Evolutionary conservation across 495 filamentous ascomycete species (phyloP), one percentile per base, ranked within the genome.

Genomic region (Penicillium simplicissimum): DNA sequence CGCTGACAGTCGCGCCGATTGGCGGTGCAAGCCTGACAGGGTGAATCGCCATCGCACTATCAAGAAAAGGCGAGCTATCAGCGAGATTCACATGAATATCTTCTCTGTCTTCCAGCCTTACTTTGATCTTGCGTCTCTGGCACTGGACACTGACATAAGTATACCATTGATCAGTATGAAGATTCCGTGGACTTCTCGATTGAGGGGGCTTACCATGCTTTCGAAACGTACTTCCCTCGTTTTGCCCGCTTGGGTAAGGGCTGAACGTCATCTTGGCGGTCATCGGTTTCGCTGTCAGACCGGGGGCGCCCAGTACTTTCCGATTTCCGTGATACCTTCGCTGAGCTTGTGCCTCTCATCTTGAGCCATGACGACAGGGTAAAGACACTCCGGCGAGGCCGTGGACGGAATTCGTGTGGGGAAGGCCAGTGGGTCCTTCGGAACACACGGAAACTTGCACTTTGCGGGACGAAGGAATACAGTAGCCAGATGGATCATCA

Each of bases 1-100:
- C 59, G 52, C 31, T 60, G 40, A 28, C 68, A 69, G 2, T 60
- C 52, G 7, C 64, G 55, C 10, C 47, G 52, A 14, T 57, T 65
- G 23, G 52, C n/a, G 0, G 47, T 9, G 23, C 71, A 73, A 8
- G 64, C 45, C 21, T 51, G 55, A 58, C 71, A 73, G 8, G 68
- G 68, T 36, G 55, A 11, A n/a, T 58, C 47, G 1, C 68, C 67
- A 60, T 71, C 71, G 36, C 71, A 73, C 67, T 73, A 42, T 36
- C 23, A 4, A 58, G 6, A 23, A 6, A 28, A 49, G 2, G n/a
- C 15, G 17, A 4, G 1, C 23, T 28, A 13, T 23, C 19, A 55
- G 19, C 15, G 4, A 6, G 40, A 19, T 38, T 49, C 19, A 17
- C 17, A 17, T 38, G 3, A 10, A 45, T 19, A 19, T 9, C 17